Evolutionary conservation across 1,139 yeast genomes (phyloP), one percentile per base, ranked within the genome.

Genomic region (Blastobotrys niveus): DNA sequence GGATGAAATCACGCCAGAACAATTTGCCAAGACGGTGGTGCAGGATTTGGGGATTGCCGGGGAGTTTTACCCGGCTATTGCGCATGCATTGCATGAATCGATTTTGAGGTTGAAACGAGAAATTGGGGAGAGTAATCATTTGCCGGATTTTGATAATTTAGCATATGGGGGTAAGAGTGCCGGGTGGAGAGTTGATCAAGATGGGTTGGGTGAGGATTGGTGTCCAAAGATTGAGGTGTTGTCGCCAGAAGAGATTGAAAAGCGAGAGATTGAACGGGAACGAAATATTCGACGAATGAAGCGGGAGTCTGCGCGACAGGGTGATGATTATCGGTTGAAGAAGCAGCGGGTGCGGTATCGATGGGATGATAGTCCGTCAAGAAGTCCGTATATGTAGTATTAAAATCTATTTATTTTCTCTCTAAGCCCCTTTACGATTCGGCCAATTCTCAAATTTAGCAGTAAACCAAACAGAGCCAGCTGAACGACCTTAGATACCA

Each of bases 241-340:
- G 49, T 80, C 94, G 1, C 91, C 87, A 40, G 89, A 91, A 74
- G 98, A 91, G 65, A 87, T 91, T 48, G 97, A 89, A 60, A 83
- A 85, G 66, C 76, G 97, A 52, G 97, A 91, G 61, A 87, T 89
- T 53, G 98, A 93, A 65, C 80, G 95, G 59, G 96, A 89, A 54
- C 77, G 98, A 64, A 87, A 85, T 59, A 75, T 87, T 50, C 78
- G 98, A 64, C 79, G 98, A 61, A 72, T 88, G 59, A 89, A 93
- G 70, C 79, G 98, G 64, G 98, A 93, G 62, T 80, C 87, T 21
- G 78, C 84, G 10, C 45, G 63, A 34, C 54, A 59, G 62, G 60
- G 60, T 9, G 34, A 31, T 22, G 34, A 18, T 3, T 35, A 27
- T 27, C 31, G 39, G 9, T 20, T 39, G 10, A 34, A 29, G 35